Base-by-base conservation (phyloP, 139 green algal genomes). In the Auxenochlorella protothecoides region DNA sequence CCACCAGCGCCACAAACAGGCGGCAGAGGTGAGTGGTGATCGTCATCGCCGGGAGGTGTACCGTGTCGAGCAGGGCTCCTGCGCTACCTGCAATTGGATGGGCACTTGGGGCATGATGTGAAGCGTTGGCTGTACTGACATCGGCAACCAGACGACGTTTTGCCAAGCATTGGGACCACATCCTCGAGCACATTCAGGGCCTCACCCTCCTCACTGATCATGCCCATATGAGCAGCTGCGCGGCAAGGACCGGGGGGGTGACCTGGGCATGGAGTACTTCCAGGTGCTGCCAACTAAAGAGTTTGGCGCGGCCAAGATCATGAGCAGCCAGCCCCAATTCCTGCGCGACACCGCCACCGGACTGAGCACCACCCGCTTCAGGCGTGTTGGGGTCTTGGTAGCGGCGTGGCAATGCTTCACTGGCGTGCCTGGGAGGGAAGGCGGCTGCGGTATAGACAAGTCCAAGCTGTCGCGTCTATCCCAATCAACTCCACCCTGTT, bases 1-100 rank as follows among this genome's bases (percentile, higher is more conserved):
- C 55, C 79, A 83, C 53, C 68, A 74, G 55, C 52, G 15, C 51
- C 79, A 83, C 71, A 2, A 16, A 55, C 75, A 83, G 68, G 79
- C 75, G 5, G 56, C 61, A 62, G 79, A 81, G 79, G 75, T 83
- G 65, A 13, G 69, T 3, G 27, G 27, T 44, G 27, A 44, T 44
- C 1, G 27, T 44, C 27, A 44, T 44, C 27, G 27, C 27, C 1
- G 27, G 27, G 27, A 44, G 27, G 27, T 44, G 27, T 44, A 44
- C 0, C 27, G 1, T 44, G 27, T 44, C 27, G 27, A 44, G 27
- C 27, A 44, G 27, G 27, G 27, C 27, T 44, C 27, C 27, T 44
- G 27, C 27, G 0, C 27, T 44, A 44, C 27, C 27, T 44, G 0
- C 27, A 44, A 44, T 44, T 44, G 27, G 27, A 44, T 44, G 27